Percentiles rank a stretch among this genome's conserved stretches.
phyloP scores from a whole-genome alignment of 2,329 filamentous ascomycete genomes.

The Diatrype stigma region DNA sequence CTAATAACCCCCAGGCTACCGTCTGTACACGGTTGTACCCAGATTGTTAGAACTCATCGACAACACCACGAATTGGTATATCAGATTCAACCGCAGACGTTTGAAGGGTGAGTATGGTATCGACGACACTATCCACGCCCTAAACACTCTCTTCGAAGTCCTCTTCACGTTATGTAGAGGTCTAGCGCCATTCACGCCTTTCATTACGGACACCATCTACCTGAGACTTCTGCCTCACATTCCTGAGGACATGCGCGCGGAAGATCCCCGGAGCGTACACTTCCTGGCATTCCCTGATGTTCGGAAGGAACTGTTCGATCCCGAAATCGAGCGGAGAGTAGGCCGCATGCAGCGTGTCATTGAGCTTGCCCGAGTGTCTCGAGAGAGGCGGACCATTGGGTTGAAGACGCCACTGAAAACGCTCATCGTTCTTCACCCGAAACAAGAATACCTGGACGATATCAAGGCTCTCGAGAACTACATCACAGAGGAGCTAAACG shows the following conservation, averaged over 20 bases:
- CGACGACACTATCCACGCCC: constrained; percentile 80
- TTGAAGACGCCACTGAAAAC: constrained; percentile 90
- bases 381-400: constrained; percentile 79
- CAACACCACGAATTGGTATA: constrained; percentile 98
- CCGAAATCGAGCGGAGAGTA: constrained; percentile 79
- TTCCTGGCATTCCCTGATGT: constrained; percentile 90
- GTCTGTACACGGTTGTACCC: constrained; percentile 87
- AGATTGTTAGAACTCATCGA: constrained; percentile 80
- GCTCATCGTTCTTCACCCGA: constrained; percentile 81
- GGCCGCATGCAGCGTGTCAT: constrained; percentile 94
- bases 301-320: constrained; percentile 81
- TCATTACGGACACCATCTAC: constrained; percentile 94
- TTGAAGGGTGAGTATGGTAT: constrained; percentile 61
- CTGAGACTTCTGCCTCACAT: constrained; percentile 77
- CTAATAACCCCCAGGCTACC: constrained; percentile 50
- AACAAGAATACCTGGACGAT: constrained; percentile 79
- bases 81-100: constrained; percentile 82
- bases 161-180: constrained; percentile 72
- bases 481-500: constrained; percentile 86
- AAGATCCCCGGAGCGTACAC: constrained; percentile 83
- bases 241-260: constrained; percentile 61
- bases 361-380: constrained; percentile 78
- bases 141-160: constrained; percentile 93
- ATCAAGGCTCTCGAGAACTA: constrained; percentile 82
- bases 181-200: constrained; percentile 91